Percentiles rank a stretch among this genome's conserved stretches.
Evolutionary conservation across 805 yeast species (phyloP).

Genomic region (Myxozyma neotropica): DNA sequence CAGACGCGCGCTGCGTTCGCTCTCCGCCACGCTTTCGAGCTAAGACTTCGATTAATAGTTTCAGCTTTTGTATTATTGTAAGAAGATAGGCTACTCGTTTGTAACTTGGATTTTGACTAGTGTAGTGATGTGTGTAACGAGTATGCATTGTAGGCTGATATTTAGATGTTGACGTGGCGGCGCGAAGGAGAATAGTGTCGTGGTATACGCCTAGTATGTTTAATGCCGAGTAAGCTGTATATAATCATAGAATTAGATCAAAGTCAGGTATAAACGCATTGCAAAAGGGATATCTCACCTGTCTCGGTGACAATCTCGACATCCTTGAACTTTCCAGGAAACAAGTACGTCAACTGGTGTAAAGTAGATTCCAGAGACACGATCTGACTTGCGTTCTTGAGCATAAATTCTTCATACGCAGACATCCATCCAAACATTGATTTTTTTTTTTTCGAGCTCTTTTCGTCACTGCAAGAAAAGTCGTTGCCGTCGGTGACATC

Average conservation of each 20-base stretch:
- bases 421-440: constrained; percentile 35
- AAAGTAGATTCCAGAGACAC: constrained; percentile 45
- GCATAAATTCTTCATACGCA: constrained; percentile 42
- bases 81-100: constrained; percentile 39
- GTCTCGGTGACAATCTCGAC: constrained; percentile 46
- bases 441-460: neutral
- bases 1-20: constrained; percentile 39
- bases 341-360: constrained; percentile 42
- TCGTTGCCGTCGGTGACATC: neutral
- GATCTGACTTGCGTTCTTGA: constrained; percentile 44
- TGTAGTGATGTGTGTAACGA: constrained; percentile 39
- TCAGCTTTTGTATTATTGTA: constrained; percentile 41
- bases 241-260: neutral
- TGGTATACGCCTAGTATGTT: constrained; percentile 45
- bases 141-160: constrained; percentile 38
- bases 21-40: constrained; percentile 39
- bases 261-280: no score
- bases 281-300: constrained; percentile 28
- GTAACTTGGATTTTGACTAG: constrained; percentile 35
- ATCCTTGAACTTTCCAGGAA: constrained; percentile 46
- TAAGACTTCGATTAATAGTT: constrained; percentile 46
- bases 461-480: neutral
- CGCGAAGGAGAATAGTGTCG: constrained; percentile 43
- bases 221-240: constrained; percentile 39
- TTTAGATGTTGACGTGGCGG: constrained; percentile 26